phyloP scores from a whole-genome alignment of 352 stramenopile genomes.

The Phytophthora constricta region DNA sequence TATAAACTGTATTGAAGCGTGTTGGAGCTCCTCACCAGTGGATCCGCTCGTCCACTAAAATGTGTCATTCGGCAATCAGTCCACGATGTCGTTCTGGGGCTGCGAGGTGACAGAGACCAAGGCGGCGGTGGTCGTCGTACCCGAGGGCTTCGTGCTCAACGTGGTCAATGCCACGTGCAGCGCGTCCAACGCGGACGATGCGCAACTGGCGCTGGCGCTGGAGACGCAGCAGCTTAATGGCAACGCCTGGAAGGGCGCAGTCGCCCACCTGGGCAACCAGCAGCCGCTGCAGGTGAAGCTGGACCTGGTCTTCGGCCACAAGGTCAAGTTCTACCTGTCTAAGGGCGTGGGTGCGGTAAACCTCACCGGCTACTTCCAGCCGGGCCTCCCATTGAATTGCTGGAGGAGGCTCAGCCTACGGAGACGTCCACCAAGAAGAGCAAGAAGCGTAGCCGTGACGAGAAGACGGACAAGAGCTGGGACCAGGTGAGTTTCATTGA shows the following conservation, averaged over 20 bases:
- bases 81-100: conserved; percentile 63
- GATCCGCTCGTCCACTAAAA: conserved; percentile 3
- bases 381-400: conserved; percentile 51
- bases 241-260: conserved; percentile 69
- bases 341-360: conserved; percentile 70
- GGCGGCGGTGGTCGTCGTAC: conserved; percentile 53
- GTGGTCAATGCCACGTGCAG: conserved; percentile 59
- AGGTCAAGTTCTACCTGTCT: conserved; percentile 82
- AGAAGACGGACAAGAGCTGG: conserved; percentile 52
- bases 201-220: conserved; percentile 53
- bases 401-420: conserved; percentile 18
- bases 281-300: conserved; percentile 76
- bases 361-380: conserved; percentile 86
- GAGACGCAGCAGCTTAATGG: conserved; percentile 74
- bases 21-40: conserved; percentile 11
- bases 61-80: conserved; percentile 3
- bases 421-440: conserved; percentile 42
- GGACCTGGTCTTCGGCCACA: conserved; percentile 78
- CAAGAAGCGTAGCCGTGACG: conserved; percentile 75
- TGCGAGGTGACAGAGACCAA: conserved; percentile 67
- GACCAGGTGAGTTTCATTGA: conserved; percentile 59
- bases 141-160: conserved; percentile 69
- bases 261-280: conserved; percentile 59
- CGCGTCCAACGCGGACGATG: conserved; percentile 24
- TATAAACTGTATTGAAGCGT: conserved; percentile 7